Percentiles rank a stretch among this genome's conserved stretches.
These are phyloP conservation scores for Gardenia jasminoides DNA, from an alignment of 257 asterid genomes.

Conservation along the genomic window DNA sequence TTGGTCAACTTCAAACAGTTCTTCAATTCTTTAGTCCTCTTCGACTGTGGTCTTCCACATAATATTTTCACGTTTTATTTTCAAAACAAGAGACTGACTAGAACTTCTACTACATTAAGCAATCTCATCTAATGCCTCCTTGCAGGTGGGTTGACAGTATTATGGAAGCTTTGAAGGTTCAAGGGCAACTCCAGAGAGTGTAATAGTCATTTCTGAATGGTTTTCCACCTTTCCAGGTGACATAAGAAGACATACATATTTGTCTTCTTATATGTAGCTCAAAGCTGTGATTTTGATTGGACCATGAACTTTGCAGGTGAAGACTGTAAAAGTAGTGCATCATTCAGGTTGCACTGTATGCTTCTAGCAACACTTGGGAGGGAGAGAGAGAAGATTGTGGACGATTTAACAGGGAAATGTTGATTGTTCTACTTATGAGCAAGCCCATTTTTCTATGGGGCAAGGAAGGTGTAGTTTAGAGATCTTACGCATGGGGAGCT, in stretches of 20 bases:
- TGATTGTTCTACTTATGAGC: neutral
- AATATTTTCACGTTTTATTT: neutral
- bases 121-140: neutral
- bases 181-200: constrained; percentile 46
- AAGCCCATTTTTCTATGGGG: neutral
- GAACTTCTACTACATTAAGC: neutral
- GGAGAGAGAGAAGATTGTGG: neutral
- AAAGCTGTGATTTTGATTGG: neutral
- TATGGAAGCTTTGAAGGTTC: constrained; percentile 54
- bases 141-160: constrained; percentile 75
- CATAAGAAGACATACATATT: neutral
- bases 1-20: neutral
- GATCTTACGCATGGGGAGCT: neutral
- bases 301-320: neutral
- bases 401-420: neutral
- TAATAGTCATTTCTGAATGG: constrained; percentile 22
- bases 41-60: neutral
- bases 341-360: neutral
- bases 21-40: neutral
- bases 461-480: neutral
- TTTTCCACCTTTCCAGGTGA: neutral
- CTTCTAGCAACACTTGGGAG: neutral
- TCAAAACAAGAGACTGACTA: neutral
- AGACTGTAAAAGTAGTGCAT: neutral
- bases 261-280: neutral